Base-by-base conservation (phyloP, 2,329 filamentous ascomycete species). In the Colletotrichum lentis region DNA sequence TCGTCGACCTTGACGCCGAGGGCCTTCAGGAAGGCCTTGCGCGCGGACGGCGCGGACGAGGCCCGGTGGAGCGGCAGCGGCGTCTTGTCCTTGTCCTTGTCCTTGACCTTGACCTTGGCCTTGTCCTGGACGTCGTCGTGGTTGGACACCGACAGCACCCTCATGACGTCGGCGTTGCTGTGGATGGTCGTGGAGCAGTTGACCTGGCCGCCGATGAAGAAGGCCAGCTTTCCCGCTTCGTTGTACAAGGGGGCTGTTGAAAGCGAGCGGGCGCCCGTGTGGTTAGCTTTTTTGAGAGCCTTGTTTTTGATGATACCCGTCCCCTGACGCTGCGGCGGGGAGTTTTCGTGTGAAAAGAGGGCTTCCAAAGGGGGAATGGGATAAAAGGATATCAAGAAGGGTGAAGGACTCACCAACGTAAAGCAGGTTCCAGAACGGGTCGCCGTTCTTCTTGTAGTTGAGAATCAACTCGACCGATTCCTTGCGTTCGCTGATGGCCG, bases 351-450 rank as follows among this genome's bases (percentile, higher is more conserved):
- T n/a, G n/a, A n/a, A n/a, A n/a, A n/a, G n/a, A n/a, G n/a, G n/a
- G n/a, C n/a, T n/a, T n/a, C n/a, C n/a, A n/a, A n/a, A n/a, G n/a
- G n/a, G n/a, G n/a, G n/a, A n/a, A n/a, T n/a, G n/a, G n/a, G n/a
- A n/a, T n/a, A n/a, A n/a, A n/a, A n/a, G n/a, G n/a, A n/a, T n/a
- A n/a, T n/a, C n/a, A n/a, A n/a, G n/a, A n/a, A n/a, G n/a, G n/a
- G n/a, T n/a, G n/a, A n/a, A n/a, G n/a, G n/a, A 27, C 5, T 83
- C 82, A 56, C 83, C 79, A 2, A 84, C 75, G 56, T 85, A 87
- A 0, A 88, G 76, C 16, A 89, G 73, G 59, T 88, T 88, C 84
- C 84, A 87, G 70, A 86, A 87, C 0, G 84, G 83, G 24, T 82
- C 79, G 7, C 84, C 84, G 46, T 82, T 82, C 67, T 84, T 83